Base-by-base conservation (phyloP, 148 eudicot species). In the Pharnaceum exiguum region DNA sequence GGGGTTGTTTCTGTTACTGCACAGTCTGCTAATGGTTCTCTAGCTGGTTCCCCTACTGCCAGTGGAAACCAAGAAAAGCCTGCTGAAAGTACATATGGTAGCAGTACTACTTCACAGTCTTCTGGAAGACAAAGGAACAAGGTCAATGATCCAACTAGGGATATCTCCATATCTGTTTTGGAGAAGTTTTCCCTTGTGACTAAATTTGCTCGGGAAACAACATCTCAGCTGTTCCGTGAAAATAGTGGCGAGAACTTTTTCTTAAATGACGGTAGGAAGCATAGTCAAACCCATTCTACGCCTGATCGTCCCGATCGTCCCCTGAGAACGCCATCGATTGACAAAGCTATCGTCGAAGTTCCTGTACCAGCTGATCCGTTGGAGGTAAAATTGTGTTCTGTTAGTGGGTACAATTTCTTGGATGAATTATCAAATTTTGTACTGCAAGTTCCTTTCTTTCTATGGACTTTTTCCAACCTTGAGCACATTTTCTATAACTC, bases 141-240 rank as follows among this genome's bases (percentile, higher is more conserved):
- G 75, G 46, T 51, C 70, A 73, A 71, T 66, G 96, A 93, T 82
- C 96, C 96, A 77, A 84, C 86, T 59, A 83, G 83, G 39, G 96
- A 93, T 77, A 50, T 93, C 54, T 84, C 99, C 21, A 88, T 93
- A 50, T 90, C 88, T 63, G 96, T 93, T 21, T 70, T 93, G 69
- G 99, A 93, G 74, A 93, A 88, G 66, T 93, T 93, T 66, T 93
- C 99, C 66, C 95, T 83, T 66, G 96, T 93, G 50, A 93, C 99
- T 46, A 81, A 82, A 77, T 83, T 93, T 83, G 99, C 99, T 54
- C 86, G 99, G 75, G 96, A 93, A 73, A 93, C 99, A 60, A 85
- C 95, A 63, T 81, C 96, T 8, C 96, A 85, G 58, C 76, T 93
- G 62, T 82, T 93, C 49, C 83, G 95, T 66, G 98, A 91, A 60